A percentile compares a stretch with the other conserved stretches of the same genome.
phyloP scores from a whole-genome alignment of 176 grass and related monocot species.

The Lolium rigidum region DNA sequence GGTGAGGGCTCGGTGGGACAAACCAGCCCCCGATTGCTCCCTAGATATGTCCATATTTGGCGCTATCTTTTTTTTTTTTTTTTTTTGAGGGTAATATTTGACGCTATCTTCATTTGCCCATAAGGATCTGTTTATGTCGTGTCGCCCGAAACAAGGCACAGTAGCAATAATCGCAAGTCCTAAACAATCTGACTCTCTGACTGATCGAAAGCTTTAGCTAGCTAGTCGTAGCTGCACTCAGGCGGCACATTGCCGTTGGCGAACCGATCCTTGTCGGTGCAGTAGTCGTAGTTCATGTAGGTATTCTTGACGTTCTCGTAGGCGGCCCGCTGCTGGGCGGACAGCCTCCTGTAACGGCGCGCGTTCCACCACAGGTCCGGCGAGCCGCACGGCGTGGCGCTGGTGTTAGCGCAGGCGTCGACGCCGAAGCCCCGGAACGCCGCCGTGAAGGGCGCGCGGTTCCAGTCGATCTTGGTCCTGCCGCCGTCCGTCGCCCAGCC shows the following conservation, averaged over 20 bases:
- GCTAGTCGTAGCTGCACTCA: slow-evolving; percentile 48
- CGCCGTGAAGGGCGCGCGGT: slow-evolving; percentile 51
- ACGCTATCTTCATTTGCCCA: too few relatives aligned
- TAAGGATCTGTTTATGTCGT: too few relatives aligned
- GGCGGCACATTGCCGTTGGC: slow-evolving; percentile 24
- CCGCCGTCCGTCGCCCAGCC: slow-evolving; percentile 77
- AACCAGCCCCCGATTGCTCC: too few relatives aligned
- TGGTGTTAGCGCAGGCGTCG: slow-evolving; percentile 45
- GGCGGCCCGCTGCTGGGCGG: slow-evolving; percentile 47
- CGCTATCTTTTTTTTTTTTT: too few relatives aligned
- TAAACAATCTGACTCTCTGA: background rate
- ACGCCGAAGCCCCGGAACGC: slow-evolving; percentile 60
- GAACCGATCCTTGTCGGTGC: slow-evolving; percentile 47
- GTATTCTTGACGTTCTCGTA: slow-evolving; percentile 52
- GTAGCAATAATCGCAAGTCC: too few relatives aligned
- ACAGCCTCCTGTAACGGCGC: slow-evolving; percentile 43
- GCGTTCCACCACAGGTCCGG: slow-evolving; percentile 65
- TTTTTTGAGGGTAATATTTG: too few relatives aligned
- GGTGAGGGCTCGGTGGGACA: too few relatives aligned
- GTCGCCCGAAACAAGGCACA: too few relatives aligned
- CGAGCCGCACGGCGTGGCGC: slow-evolving; percentile 42
- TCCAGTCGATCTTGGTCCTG: slow-evolving; percentile 61
- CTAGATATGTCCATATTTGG: too few relatives aligned
- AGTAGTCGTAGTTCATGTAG: slow-evolving; percentile 70
- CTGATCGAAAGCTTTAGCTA: background rate